These are phyloP conservation scores for Penicillium goetzii DNA, from an alignment of 495 filamentous ascomycete species.

Conservation along the genomic window DNA sequence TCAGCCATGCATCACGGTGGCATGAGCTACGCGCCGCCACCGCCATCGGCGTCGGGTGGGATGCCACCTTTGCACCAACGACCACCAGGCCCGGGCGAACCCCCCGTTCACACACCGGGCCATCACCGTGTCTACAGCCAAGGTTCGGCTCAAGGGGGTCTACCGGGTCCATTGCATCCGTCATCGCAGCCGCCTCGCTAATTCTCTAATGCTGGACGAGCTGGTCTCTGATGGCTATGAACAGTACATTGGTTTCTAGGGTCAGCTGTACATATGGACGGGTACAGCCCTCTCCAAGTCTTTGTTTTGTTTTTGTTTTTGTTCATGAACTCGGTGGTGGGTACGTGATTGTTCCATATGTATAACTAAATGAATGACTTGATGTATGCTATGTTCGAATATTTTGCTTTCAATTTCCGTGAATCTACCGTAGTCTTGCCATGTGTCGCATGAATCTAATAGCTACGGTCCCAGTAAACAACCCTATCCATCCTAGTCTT, in stretches of 20 bases:
- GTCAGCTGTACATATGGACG: conserved; percentile 19
- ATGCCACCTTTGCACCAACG: conserved; percentile 42
- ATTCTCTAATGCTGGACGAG: neutral
- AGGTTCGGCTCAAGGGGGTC: conserved; percentile 36
- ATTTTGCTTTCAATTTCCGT: neutral
- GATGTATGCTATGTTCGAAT: conserved; percentile 20
- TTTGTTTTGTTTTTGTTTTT: conserved; percentile 9
- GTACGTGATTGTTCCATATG: conserved; percentile 22
- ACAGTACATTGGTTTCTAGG: conserved; percentile 1
- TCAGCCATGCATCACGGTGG: conserved; percentile 38
- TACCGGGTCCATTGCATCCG: conserved; percentile 35
- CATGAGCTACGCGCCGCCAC: conserved; percentile 40
- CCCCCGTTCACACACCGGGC: conserved; percentile 30
- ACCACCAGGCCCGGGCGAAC: conserved; percentile 33
- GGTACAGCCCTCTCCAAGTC: neutral
- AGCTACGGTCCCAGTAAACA: neutral
- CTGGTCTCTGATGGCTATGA: conserved; percentile 8
- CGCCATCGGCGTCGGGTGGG: conserved; percentile 30
- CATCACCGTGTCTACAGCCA: conserved; percentile 53
- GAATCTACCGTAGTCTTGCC: neutral
- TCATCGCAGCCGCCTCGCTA: conserved; percentile 42
- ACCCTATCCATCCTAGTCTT: neutral
- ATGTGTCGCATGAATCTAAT: neutral
- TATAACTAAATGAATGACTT: conserved; percentile 35
- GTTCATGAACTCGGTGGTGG: conserved; percentile 11